phyloP scores from a whole-genome alignment of 1,139 yeast genomes.

The Pichia terricola region DNA sequence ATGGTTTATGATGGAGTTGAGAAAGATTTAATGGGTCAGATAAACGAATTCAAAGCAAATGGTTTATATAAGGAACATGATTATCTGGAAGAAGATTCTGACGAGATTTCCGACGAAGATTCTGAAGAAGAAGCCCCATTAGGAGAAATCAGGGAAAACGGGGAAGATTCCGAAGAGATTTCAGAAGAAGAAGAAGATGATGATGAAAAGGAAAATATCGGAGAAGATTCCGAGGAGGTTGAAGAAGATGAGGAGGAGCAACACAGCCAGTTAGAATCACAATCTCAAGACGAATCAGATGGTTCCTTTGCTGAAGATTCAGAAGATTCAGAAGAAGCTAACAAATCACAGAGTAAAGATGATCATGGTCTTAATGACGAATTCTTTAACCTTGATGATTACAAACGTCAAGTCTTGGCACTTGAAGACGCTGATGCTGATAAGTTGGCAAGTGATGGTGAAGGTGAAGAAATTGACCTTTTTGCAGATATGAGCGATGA shows the following conservation, averaged over 20 bases:
- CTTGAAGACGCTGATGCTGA: constrained; percentile 39
- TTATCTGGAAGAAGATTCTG: constrained; percentile 14
- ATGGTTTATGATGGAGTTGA: constrained; percentile 68
- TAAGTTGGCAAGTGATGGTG: constrained; percentile 25
- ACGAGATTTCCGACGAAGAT: background rate
- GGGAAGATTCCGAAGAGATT: constrained; percentile 21
- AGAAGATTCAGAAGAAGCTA: constrained; percentile 21
- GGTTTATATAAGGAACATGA: constrained; percentile 1
- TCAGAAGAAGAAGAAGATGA: constrained; percentile 19
- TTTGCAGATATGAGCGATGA: constrained; percentile 54
- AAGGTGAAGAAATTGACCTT: constrained; percentile 51
- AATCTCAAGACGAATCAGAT: constrained; percentile 15
- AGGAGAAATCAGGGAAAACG: constrained; percentile 9
- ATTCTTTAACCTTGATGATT: constrained; percentile 77
- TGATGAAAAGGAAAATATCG: constrained; percentile 19
- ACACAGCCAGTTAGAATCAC: constrained; percentile 19
- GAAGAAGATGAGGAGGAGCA: constrained; percentile 33
- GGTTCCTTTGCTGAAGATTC: constrained; percentile 21
- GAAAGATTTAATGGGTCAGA: constrained; percentile 38
- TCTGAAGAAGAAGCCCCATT: constrained; percentile 23
- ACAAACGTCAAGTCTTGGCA: constrained; percentile 70
- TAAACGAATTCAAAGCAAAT: constrained; percentile 32
- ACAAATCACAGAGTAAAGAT: constrained; percentile 26
- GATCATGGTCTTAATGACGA: constrained; percentile 71
- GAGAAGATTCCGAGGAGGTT: constrained; percentile 35